phyloP scores from a whole-genome alignment of 2,329 filamentous ascomycete genomes.

The Hypoxylon sp. region DNA sequence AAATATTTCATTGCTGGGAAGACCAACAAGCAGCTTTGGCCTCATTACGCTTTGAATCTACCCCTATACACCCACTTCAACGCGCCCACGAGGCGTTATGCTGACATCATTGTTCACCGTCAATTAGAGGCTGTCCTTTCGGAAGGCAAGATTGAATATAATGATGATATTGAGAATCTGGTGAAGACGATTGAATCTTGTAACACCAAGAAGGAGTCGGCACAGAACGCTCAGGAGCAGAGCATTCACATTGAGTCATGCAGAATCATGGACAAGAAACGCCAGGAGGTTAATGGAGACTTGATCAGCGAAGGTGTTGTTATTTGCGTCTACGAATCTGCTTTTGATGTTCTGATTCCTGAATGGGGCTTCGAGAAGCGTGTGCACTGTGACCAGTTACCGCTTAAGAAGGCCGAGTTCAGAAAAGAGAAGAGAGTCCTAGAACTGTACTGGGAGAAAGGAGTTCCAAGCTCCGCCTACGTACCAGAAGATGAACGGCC shows the following conservation, averaged over 20 bases:
- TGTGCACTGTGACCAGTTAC: constrained; percentile 97
- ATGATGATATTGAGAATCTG: constrained; percentile 88
- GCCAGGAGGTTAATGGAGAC: constrained; percentile 88
- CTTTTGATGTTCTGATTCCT: constrained; percentile 97
- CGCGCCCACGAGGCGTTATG: constrained; percentile 92
- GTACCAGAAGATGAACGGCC: constrained; percentile 97
- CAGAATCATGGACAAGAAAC: constrained; percentile 93
- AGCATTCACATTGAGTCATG: constrained; percentile 99
- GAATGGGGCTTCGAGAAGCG: constrained; percentile 99
- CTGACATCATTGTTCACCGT: constrained; percentile 94
- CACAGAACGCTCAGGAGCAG: constrained; percentile 97
- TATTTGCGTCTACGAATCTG: constrained; percentile 97
- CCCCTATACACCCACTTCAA: constrained; percentile 98
- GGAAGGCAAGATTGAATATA: constrained; percentile 85
- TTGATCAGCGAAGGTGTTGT: constrained; percentile 97
- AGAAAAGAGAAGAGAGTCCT: constrained; percentile 95
- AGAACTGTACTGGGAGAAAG: constrained; percentile 99
- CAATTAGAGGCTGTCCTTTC: constrained; percentile 91
- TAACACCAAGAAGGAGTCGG: constrained; percentile 99
- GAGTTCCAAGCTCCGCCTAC: constrained; percentile 94
- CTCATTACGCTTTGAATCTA: constrained; percentile 93
- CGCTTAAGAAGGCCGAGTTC: constrained; percentile 99
- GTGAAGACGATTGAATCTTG: constrained; percentile 94
- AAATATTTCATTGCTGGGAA: constrained; percentile 94
- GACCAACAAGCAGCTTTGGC: constrained; percentile 81